A percentile compares a stretch with the other conserved stretches of the same genome.
Evolutionary conservation across 2,329 filamentous ascomycete species (phyloP).

Genomic region (Penicillium sp.): DNA sequence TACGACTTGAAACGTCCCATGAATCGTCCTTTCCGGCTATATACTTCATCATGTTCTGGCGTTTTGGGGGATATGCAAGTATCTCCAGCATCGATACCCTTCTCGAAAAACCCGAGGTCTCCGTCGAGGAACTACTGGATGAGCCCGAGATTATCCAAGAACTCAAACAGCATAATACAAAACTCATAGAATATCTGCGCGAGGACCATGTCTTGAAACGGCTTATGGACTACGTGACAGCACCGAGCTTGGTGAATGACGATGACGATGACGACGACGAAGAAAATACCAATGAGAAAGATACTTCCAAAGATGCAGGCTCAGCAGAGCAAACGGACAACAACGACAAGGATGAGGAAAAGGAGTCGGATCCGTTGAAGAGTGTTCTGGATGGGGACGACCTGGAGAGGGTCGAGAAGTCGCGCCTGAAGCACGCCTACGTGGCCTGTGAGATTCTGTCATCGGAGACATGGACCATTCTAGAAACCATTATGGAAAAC

Average conservation of each 20-base stretch:
- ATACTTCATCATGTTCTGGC: conserved; percentile 90
- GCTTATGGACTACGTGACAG: conserved; percentile 87
- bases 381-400: conserved; percentile 42
- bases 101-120: conserved; percentile 92
- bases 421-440: conserved; percentile 89
- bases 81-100: conserved; percentile 95
- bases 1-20: conserved; percentile 34
- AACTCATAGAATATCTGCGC: conserved; percentile 92
- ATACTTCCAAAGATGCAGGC: conserved; percentile 23
- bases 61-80: conserved; percentile 98
- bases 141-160: conserved; percentile 96
- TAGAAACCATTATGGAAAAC: conserved; percentile 87
- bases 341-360: conserved; percentile 39
- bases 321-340: conserved; percentile 15
- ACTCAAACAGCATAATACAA: conserved; percentile 96
- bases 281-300: conserved; percentile 52
- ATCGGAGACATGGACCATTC: conserved; percentile 95
- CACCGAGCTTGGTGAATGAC: conserved; percentile 60
- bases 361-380: conserved; percentile 36
- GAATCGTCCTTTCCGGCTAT: conserved; percentile 35
- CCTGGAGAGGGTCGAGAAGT: conserved; percentile 79
- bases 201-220: conserved; percentile 81
- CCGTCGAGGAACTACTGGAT: conserved; percentile 91
- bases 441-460: conserved; percentile 91
- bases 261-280: conserved; percentile 57